These are phyloP conservation scores for Ophiosphaerella narmari DNA, from an alignment of 2,329 filamentous ascomycete species.

Conservation along the genomic window DNA sequence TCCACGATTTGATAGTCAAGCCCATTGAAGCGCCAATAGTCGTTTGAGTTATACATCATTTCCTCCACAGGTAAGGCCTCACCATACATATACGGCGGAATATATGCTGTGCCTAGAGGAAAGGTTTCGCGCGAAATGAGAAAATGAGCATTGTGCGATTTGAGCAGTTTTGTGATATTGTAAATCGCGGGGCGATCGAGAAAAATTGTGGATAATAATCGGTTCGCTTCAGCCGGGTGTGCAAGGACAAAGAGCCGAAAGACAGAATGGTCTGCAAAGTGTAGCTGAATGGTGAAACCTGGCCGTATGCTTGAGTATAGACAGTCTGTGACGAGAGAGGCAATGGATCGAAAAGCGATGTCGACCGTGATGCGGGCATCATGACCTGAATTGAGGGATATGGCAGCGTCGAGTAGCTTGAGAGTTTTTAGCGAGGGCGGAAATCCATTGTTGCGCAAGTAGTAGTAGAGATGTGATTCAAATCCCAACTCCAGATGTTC, in stretches of 20 bases:
- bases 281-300: slow-evolving; percentile 25
- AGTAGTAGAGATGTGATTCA: slow-evolving; percentile 32
- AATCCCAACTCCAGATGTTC: slow-evolving; percentile 35
- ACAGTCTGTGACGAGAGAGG: slow-evolving; percentile 19
- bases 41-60: slow-evolving; percentile 34
- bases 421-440: slow-evolving; percentile 30
- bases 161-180: slow-evolving; percentile 27
- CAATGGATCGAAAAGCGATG: slow-evolving; percentile 19
- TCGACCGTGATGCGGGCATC: slow-evolving; percentile 19
- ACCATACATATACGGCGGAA: slow-evolving; percentile 44
- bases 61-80: slow-evolving; percentile 36
- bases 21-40: slow-evolving; percentile 34
- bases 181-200: slow-evolving; percentile 33
- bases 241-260: slow-evolving; percentile 13
- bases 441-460: slow-evolving; percentile 29
- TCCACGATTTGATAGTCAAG: slow-evolving; percentile 30
- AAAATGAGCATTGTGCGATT: slow-evolving; percentile 26
- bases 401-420: slow-evolving; percentile 31
- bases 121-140: slow-evolving; percentile 32
- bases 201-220: slow-evolving; percentile 20
- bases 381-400: slow-evolving; percentile 23
- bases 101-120: slow-evolving; percentile 19
- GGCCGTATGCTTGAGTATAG: slow-evolving; percentile 13
- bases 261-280: slow-evolving; percentile 24
- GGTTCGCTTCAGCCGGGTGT: slow-evolving; percentile 12